A percentile compares a stretch with the other conserved stretches of the same genome.
These are phyloP conservation scores for Sporopachydermia quercuum DNA, from an alignment of 805 yeast genomes.

Conservation along the genomic window DNA sequence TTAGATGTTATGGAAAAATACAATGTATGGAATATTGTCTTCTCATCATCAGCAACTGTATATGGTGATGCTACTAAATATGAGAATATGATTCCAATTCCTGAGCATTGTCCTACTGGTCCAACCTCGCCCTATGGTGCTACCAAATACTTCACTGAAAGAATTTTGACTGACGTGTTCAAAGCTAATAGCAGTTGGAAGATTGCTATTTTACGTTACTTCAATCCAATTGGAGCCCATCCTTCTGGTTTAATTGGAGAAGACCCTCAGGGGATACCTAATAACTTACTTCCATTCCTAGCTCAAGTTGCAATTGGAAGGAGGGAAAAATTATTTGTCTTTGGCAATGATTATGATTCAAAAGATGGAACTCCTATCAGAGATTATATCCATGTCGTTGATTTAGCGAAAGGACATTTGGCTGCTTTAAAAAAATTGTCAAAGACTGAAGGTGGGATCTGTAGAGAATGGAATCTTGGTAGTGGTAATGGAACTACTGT, in stretches of 20 bases:
- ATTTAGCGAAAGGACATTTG: conserved; percentile 63
- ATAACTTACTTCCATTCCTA: conserved; percentile 58
- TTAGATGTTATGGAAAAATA: conserved; percentile 34
- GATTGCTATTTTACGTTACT: conserved; percentile 56
- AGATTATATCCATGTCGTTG: conserved; percentile 72
- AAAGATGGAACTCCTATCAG: conserved; percentile 73
- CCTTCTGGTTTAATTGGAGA: conserved; percentile 72
- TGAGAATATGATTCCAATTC: conserved; percentile 61
- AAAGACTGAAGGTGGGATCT: conserved; percentile 27
- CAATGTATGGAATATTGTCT: conserved; percentile 41
- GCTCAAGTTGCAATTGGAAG: conserved; percentile 70
- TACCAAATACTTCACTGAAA: conserved; percentile 54
- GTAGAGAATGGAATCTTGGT: conserved; percentile 73
- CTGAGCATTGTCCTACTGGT: conserved; percentile 60
- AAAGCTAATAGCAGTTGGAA: conserved; percentile 24
- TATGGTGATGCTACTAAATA: conserved; percentile 71
- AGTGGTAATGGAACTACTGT: conserved; percentile 74
- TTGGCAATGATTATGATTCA: conserved; percentile 57
- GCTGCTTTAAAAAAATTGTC: conserved; percentile 50
- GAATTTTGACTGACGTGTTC: conserved; percentile 35
- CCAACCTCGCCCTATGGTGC: conserved; percentile 71
- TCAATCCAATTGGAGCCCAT: conserved; percentile 80
- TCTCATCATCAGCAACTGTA: conserved; percentile 71
- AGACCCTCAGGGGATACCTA: conserved; percentile 66
- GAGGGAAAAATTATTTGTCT: conserved; percentile 48